phyloP scores from a whole-genome alignment of 2,329 filamentous ascomycete genomes.

The Dactylellina drechsleri region DNA sequence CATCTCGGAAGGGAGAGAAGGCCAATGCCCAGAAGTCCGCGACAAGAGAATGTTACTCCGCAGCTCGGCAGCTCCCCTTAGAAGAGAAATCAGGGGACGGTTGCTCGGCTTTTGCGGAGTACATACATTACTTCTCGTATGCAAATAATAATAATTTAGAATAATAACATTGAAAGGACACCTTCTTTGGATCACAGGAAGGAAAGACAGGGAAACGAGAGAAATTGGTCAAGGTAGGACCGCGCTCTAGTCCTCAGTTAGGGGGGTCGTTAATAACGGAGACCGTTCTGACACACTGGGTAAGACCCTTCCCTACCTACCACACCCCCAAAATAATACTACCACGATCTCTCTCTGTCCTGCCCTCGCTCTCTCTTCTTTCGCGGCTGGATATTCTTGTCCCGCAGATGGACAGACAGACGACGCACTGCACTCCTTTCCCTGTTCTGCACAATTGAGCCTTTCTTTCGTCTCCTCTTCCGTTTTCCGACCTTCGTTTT shows the following conservation, averaged over 20 bases:
- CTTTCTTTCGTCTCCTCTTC: conserved; percentile 45
- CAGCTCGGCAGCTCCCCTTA: conserved; percentile 24
- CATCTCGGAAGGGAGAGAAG: conserved; percentile 24
- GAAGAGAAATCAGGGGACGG: conserved; percentile 37
- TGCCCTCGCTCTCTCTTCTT: conserved; percentile 22
- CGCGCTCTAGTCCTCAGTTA: conserved; percentile 49
- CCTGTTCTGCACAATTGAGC: conserved; percentile 31
- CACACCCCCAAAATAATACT: conserved; percentile 39
- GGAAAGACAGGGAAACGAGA: conserved; percentile 13
- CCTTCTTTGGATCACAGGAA: conserved; percentile 14
- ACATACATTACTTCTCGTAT: conserved; percentile 17
- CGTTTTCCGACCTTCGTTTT: conserved; percentile 52
- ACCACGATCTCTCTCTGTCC: conserved; percentile 16
- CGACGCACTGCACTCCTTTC: conserved; percentile 38
- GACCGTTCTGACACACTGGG: conserved; percentile 54
- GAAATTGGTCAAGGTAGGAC: conserved; percentile 48
- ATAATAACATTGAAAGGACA: background rate
- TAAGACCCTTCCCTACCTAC: conserved; percentile 48
- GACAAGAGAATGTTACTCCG: conserved; percentile 51
- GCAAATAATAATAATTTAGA: background rate
- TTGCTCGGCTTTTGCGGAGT: conserved; percentile 49
- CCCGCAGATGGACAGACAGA: conserved; percentile 21
- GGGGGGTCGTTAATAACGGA: conserved; percentile 53
- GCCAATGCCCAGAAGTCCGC: conserved; percentile 29
- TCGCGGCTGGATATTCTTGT: conserved; percentile 52